Evolutionary conservation across 257 asterid species (phyloP).

Genomic region (Solanum boliviense): DNA sequence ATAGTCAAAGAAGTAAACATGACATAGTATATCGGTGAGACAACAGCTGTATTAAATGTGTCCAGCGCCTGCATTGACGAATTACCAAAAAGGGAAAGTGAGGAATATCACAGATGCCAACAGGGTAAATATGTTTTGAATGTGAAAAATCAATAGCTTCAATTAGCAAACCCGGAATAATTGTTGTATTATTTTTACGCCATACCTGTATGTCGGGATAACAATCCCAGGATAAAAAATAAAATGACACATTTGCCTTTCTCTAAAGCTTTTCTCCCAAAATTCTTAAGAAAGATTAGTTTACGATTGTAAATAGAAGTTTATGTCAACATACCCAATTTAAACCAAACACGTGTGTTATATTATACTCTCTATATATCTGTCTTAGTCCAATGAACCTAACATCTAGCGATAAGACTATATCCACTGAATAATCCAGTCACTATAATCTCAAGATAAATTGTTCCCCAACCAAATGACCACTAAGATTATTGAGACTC

Average conservation of each 20-base stretch:
- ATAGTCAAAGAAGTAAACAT: constrained; percentile 95
- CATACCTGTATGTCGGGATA: neutral
- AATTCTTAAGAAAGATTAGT: neutral
- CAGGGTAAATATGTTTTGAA: neutral
- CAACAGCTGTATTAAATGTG: constrained; percentile 97
- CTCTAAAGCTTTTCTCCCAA: neutral
- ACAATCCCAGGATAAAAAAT: neutral
- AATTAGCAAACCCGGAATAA: neutral
- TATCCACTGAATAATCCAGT: neutral
- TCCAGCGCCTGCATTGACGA: constrained; percentile 79
- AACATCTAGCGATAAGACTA: neutral
- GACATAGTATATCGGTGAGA: constrained; percentile 90
- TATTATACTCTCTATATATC: neutral
- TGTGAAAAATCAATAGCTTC: neutral
- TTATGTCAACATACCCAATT: neutral
- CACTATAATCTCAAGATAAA: neutral
- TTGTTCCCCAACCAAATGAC: neutral
- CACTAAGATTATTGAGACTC: neutral
- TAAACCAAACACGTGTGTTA: neutral
- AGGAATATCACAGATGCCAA: neutral
- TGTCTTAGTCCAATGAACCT: neutral
- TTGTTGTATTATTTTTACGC: neutral
- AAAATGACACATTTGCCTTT: neutral
- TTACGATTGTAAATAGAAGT: neutral
- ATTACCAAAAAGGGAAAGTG: constrained; percentile 3